Percentiles rank a stretch among this genome's conserved stretches.
Conservation (phyloP, 2,329 filamentous ascomycete genomes). For the Colletotrichum lupini region DNA sequence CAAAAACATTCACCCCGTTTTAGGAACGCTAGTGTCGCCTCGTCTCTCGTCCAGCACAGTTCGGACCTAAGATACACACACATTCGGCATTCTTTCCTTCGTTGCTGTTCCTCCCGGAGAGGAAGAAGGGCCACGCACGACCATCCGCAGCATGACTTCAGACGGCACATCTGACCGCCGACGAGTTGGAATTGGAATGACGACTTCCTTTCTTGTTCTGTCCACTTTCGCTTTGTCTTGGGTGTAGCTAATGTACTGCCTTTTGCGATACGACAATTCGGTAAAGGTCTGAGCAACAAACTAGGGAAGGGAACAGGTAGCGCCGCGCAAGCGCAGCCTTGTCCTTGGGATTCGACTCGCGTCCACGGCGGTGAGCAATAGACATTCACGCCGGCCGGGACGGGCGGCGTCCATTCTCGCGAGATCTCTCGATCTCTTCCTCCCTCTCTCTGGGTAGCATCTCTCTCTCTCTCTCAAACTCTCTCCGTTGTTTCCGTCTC, state of each 20-base stretch:
- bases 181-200: neutral
- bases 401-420: neutral
- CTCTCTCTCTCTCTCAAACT: neutral
- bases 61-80: neutral
- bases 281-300: neutral
- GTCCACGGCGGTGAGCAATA: constrained; percentile 5
- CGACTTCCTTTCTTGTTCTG: neutral
- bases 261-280: neutral
- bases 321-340: neutral
- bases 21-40: neutral
- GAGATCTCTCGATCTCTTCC: neutral
- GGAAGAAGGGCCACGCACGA: neutral
- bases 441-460: neutral
- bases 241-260: too few species aligned
- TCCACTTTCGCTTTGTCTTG: neutral
- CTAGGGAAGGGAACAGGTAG: neutral
- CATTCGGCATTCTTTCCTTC: neutral
- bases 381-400: neutral
- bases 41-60: neutral
- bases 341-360: neutral
- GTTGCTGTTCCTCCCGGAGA: neutral
- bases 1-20: neutral
- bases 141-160: neutral
- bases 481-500: neutral
- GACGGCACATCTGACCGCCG: constrained; percentile 5